These are phyloP conservation scores for Aspergillus melleus DNA, from an alignment of 2,329 filamentous ascomycete genomes.

Conservation along the genomic window DNA sequence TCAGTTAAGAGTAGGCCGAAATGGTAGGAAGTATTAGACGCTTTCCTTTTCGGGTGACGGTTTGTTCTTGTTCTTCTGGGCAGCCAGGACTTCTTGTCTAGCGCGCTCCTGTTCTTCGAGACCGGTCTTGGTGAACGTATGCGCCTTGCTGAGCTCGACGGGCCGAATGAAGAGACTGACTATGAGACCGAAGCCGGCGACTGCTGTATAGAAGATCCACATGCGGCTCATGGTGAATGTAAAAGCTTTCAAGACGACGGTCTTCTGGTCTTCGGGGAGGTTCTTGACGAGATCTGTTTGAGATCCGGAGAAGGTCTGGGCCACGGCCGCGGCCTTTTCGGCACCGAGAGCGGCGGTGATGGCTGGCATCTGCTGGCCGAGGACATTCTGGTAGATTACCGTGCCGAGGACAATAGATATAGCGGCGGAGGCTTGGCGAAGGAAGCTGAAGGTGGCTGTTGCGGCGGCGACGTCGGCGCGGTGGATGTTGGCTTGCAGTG, in stretches of 20 bases:
- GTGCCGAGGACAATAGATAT: conserved; percentile 61
- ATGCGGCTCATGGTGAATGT: conserved; percentile 47
- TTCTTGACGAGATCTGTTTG: conserved; percentile 34
- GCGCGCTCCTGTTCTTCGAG: conserved; percentile 46
- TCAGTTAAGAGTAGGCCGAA: too few species aligned
- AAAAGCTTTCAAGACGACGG: conserved; percentile 44
- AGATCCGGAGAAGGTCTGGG: conserved; percentile 37
- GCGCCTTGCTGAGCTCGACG: conserved; percentile 40
- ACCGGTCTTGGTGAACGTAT: conserved; percentile 48
- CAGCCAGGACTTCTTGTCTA: conserved; percentile 35
- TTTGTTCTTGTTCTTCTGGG: conserved; percentile 20
- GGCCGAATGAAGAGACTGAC: conserved; percentile 42
- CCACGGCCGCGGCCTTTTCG: conserved; percentile 25
- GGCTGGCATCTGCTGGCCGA: conserved; percentile 30
- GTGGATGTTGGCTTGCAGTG: conserved; percentile 63
- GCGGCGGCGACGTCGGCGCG: conserved; percentile 63
- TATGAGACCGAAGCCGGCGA: conserved; percentile 38
- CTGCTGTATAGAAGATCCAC: conserved; percentile 52
- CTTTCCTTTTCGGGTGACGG: conserved; percentile 60
- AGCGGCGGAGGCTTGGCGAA: conserved; percentile 58
- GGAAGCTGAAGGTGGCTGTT: conserved; percentile 62
- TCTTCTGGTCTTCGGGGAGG: conserved; percentile 34
- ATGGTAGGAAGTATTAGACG: conserved; percentile 1
- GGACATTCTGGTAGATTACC: conserved; percentile 46
- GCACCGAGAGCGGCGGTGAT: conserved; percentile 32